Conservation (phyloP, 129 eudicot genomes). For the Flaveria robusta region DNA sequence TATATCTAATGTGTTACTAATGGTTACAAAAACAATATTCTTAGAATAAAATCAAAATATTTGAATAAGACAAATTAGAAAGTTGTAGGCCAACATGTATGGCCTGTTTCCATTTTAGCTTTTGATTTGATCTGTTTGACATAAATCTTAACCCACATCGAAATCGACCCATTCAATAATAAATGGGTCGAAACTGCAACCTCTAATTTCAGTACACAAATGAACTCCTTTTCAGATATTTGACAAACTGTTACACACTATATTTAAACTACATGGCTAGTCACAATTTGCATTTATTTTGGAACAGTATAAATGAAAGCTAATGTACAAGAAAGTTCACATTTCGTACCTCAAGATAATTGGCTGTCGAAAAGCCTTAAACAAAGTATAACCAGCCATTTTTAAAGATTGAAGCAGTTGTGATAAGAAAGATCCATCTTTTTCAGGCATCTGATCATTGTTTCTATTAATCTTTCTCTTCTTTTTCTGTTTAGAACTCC, state of each 20-base stretch:
- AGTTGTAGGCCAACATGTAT: too few species aligned
- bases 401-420: slow-evolving; percentile 65
- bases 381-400: slow-evolving; percentile 61
- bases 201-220: neutral
- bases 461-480: slow-evolving; percentile 29
- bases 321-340: neutral
- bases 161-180: neutral
- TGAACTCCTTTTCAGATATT: neutral
- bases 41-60: neutral
- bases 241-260: slow-evolving; percentile 3
- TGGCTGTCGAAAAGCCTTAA: slow-evolving; percentile 87
- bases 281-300: slow-evolving; percentile 6
- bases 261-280: neutral
- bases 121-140: neutral
- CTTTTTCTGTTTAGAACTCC: slow-evolving; percentile 54
- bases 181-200: neutral
- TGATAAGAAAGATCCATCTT: slow-evolving; percentile 44
- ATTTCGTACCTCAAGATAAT: slow-evolving; percentile 68
- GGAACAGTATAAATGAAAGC: neutral
- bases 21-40: neutral
- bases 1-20: neutral
- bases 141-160: neutral
- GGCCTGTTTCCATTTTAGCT: neutral
- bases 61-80: neutral
- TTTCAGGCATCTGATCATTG: slow-evolving; percentile 40